Evolutionary conservation across 768 basidiomycete genomes (phyloP), one percentile per base, ranked within the genome.

Genomic region (Xanthoconium stramineum): DNA sequence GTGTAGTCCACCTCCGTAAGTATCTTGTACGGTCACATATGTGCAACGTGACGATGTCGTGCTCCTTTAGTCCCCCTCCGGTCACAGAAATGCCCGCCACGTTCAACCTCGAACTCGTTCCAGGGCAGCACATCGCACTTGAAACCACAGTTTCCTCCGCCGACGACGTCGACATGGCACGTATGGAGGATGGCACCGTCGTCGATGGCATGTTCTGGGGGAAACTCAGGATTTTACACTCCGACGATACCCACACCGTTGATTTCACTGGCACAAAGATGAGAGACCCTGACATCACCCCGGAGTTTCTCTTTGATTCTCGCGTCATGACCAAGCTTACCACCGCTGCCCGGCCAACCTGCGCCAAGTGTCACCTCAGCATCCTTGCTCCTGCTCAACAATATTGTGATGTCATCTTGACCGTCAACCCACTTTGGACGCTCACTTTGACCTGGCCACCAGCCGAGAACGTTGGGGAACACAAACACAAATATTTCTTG

Each of bases 141-240:
- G 91, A 93, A 61, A 89, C 89, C 3, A 87, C 82, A 17, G 80
- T 92, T 35, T 78, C 81, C 50, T 92, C 91, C 3, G 82, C 81
- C 44, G 88, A 89, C 36, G 91, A 92, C 61, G 80, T 92, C 36
- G 91, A 94, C 68, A 93, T 94, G 91, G 88, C 91, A 3, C 82
- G 89, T 48, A 91, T 91, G 87, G 91, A 93, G 60, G 91, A 94
- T 63, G 91, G 91, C 1, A 92, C 89, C 14, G 76, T 84, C 24
- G 91, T 94, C 19, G 91, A 90, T 47, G 91, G 91, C 39, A 75
- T 82, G 71, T 94, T 92, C 73, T 93, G 88, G 89, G 91, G 91
- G 5, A 92, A 92, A 66, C 82, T 94, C 52, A 84, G 83, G 61
- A 89, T 94, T 49, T 81, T 91, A 13, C 91, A 94, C 65, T 75